Conservation (phyloP, 371 early-diverging fungal species). For the Batkoa obscura region DNA sequence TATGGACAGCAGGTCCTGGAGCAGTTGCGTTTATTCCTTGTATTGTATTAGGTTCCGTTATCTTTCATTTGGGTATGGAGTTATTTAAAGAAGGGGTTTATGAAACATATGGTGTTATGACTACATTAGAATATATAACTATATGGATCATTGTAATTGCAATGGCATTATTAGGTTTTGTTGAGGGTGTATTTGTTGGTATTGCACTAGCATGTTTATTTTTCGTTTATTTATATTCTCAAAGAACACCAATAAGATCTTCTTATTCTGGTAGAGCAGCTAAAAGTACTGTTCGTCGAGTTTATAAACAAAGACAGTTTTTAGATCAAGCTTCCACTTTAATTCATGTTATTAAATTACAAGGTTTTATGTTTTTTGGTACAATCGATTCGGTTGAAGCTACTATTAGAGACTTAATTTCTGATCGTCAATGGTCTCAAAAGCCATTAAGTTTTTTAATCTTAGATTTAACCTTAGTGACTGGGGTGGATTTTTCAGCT, state of each 20-base stretch:
- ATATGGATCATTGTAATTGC: slow-evolving; percentile 57
- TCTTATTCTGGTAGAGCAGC: slow-evolving; percentile 55
- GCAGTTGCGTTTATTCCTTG: slow-evolving; percentile 81
- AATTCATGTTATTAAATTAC: slow-evolving; percentile 70
- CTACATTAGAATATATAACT: slow-evolving; percentile 72
- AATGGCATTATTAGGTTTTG: slow-evolving; percentile 80
- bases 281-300: slow-evolving; percentile 69
- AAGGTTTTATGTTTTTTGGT: slow-evolving; percentile 89
- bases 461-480: slow-evolving; percentile 69
- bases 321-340: slow-evolving; percentile 62
- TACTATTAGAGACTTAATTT: slow-evolving; percentile 39
- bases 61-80: slow-evolving; percentile 87
- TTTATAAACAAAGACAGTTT: slow-evolving; percentile 68
- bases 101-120: slow-evolving; percentile 71
- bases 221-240: slow-evolving; percentile 73
- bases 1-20: slow-evolving; percentile 65
- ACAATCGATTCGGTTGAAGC: slow-evolving; percentile 72
- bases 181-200: slow-evolving; percentile 86
- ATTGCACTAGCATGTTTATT: slow-evolving; percentile 82
- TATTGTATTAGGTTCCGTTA: slow-evolving; percentile 78
- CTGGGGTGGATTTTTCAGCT: slow-evolving; percentile 86
- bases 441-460: slow-evolving; percentile 65
- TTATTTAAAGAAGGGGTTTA: slow-evolving; percentile 69
- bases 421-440: slow-evolving; percentile 25
- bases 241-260: slow-evolving; percentile 53